Evolutionary conservation across 2,329 filamentous ascomycete genomes (phyloP), one percentile per base, ranked within the genome.

Genomic region (Cucurbitaria berberidis): DNA sequence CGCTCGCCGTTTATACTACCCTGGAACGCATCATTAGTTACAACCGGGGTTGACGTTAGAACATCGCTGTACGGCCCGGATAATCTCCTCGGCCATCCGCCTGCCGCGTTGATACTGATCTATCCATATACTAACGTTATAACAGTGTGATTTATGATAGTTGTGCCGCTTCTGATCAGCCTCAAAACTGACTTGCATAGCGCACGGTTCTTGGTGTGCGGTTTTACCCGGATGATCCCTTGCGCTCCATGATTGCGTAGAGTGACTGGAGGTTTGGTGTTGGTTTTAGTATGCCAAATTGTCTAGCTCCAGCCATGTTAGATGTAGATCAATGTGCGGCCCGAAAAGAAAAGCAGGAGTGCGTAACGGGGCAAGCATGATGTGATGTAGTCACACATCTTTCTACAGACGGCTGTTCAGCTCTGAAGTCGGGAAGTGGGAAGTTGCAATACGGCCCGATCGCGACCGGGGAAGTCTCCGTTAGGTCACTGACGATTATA

Each of bases 171-270:
- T 26, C 49, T 43, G 22, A 22, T 49, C 35, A 27, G 8, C 21
- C 38, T 24, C n/a, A 5, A 11, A 13, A 26, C 19, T 24, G 38
- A 40, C 19, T 40, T 40, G 38, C 38, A 40, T 21, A 40, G n/a
- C 13, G 38, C 38, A 40, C 3, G 38, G n/a, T 7, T 40, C 26
- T 40, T 24, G 27, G 16, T 45, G 16, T 29, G 18, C 35, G 42
- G 11, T 35, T 49, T 53, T 50, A 50, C 41, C 46, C 41, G 45
- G 51, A 34, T 43, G 35, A 53, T 53, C 45, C 19, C 36, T 49
- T 22, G 39, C 13, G 27, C 27, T 30, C 13, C 8, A 11, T n/a
- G n/a, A n/a, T 11, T 30, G 11, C 27, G 13, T 30, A 30, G 27
- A 5, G 5, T 27, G 26, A 27, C 26, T 27, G 10, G 26, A 27